Evolutionary conservation across 1,139 yeast species (phyloP).

Genomic region (Lodderomyces pseudojiufengensis): DNA sequence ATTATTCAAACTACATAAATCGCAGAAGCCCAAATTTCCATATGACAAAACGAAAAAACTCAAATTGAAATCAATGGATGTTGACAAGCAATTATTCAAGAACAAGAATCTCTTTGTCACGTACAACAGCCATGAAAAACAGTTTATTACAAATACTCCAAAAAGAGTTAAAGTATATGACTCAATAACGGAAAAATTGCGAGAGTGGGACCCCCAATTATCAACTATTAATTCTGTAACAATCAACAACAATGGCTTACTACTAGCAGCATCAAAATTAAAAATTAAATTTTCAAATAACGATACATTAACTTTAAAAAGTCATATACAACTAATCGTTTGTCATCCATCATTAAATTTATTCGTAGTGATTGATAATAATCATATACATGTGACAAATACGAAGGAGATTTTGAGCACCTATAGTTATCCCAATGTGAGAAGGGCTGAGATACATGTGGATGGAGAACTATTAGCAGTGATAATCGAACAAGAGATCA

Average conservation of each 20-base stretch:
- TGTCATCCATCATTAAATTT: conserved; percentile 13
- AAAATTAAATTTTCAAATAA: conserved; percentile 7
- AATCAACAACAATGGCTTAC: conserved; percentile 5
- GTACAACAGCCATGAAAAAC: no score
- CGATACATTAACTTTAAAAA: conserved; percentile 7
- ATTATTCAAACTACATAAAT: conserved; percentile 41
- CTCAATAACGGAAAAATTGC: background rate
- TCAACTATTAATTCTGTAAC: background rate
- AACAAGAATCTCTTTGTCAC: no score
- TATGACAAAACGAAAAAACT: conserved; percentile 9
- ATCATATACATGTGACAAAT: background rate
- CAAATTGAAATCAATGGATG: background rate
- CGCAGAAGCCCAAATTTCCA: conserved; percentile 35
- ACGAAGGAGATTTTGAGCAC: conserved; percentile 1
- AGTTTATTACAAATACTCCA: no score
- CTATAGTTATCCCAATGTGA: background rate
- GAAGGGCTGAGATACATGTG: conserved; percentile 41
- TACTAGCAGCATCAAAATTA: conserved; percentile 2
- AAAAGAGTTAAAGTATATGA: no score
- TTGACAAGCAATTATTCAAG: no score
- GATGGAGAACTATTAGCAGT: conserved; percentile 63
- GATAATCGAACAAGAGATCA: conserved; percentile 25
- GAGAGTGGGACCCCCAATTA: conserved; percentile 4
- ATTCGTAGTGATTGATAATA: conserved; percentile 5
- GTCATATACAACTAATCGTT: conserved; percentile 10